phyloP scores from a whole-genome alignment of 331 rosid species.

The Acacia concinna region DNA sequence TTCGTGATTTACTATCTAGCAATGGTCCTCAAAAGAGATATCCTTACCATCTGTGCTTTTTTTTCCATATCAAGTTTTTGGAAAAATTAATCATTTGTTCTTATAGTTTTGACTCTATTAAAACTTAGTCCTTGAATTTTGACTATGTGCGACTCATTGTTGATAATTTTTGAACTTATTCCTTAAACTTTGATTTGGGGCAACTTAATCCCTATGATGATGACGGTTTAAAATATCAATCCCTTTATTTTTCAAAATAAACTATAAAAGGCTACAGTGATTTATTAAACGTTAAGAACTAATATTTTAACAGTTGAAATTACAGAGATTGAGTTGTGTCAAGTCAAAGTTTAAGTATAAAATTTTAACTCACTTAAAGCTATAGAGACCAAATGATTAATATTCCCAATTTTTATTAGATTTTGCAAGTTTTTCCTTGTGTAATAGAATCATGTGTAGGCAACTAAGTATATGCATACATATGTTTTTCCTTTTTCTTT shows the following conservation, averaged over 20 bases:
- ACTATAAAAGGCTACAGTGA: neutral
- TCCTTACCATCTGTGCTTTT: slow-evolving; percentile 53
- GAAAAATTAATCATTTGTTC: neutral
- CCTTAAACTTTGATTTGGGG: neutral
- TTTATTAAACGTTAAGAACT: neutral
- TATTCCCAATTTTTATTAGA: neutral
- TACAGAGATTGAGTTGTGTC: neutral
- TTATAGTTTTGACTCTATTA: neutral
- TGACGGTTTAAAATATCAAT: neutral
- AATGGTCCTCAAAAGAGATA: slow-evolving; percentile 89
- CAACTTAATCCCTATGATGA: neutral
- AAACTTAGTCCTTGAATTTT: neutral
- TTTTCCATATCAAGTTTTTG: neutral
- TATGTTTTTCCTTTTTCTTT: slow-evolving; percentile 10
- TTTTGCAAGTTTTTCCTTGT: neutral
- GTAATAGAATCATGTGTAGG: neutral
- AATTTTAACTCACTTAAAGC: neutral
- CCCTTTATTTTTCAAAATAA: neutral
- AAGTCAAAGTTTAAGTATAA: neutral
- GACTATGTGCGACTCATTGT: neutral
- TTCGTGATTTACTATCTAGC: slow-evolving; percentile 84
- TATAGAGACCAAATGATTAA: neutral
- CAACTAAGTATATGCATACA: neutral
- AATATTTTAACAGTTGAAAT: neutral
- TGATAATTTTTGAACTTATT: neutral